A percentile compares a stretch with the other conserved stretches of the same genome.
Conservation (phyloP, 1,139 yeast genomes). For the Geotrichum fermentans region DNA sequence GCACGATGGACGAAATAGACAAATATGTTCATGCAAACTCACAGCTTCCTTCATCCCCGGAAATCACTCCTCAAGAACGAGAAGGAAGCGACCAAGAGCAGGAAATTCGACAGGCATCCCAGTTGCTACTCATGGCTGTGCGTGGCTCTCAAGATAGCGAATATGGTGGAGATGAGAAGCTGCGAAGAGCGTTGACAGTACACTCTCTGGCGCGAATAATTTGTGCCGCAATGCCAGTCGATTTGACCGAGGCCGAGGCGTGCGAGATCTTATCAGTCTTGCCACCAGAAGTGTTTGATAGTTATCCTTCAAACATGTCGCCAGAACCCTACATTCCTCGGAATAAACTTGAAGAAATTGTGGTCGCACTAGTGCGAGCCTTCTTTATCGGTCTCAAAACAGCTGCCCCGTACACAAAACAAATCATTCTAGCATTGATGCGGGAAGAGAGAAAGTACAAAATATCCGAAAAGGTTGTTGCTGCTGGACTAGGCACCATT, state of each 20-base stretch:
- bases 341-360: slow-evolving; percentile 13
- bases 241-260: slow-evolving; percentile 12
- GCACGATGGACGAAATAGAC: background rate
- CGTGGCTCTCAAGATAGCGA: slow-evolving; percentile 7
- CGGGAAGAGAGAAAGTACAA: slow-evolving; percentile 17
- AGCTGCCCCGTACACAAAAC: slow-evolving; percentile 17
- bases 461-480: slow-evolving; percentile 9
- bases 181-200: slow-evolving; percentile 8
- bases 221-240: slow-evolving; percentile 8
- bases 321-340: slow-evolving; percentile 13
- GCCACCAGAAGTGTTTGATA: slow-evolving; percentile 10
- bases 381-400: slow-evolving; percentile 17
- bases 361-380: slow-evolving; percentile 14
- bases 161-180: slow-evolving; percentile 9
- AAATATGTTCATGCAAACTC: background rate
- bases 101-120: slow-evolving; percentile 14
- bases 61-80: too few relatives aligned
- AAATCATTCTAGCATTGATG: slow-evolving; percentile 6
- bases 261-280: slow-evolving; percentile 12
- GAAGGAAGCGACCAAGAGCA: too few relatives aligned
- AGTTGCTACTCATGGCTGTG: slow-evolving; percentile 14
- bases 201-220: slow-evolving; percentile 14
- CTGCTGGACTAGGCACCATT: slow-evolving; percentile 6
- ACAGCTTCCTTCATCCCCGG: too few relatives aligned
- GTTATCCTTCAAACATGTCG: background rate